Evolutionary conservation across 257 asterid genomes (phyloP), one percentile per base, ranked within the genome.

Genomic region (Scutellaria galericulata): DNA sequence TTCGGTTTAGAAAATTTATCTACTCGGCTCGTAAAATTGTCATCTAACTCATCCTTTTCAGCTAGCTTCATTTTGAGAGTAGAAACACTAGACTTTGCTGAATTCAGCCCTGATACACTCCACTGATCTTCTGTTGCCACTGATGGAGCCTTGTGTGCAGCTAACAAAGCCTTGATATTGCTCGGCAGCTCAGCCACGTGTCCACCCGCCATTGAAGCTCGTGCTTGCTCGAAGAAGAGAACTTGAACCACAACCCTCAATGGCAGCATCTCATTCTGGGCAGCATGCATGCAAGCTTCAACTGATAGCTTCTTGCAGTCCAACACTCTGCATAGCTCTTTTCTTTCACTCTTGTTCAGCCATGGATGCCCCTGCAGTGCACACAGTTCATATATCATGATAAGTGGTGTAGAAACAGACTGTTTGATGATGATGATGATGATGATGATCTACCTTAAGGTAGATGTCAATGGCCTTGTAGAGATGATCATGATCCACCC

Each of bases 251-350:
- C 88, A 14, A 94, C 96, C 73, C 98, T 82, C 11, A 94, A 24
- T 0, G 98, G 97, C 47, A 94, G 96, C 78, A 80, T 81, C 75
- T 94, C 98, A 59, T 95, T 95, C 50, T 95, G 98, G 4, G 98
- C 99, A 13, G 98, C 99, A 24, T 95, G 96, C 88, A 87, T 84
- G 57, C 96, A 90, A 0, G 92, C 90, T 55, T 95, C 91, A 79
- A 90, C 70, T 0, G 98, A 87, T 61, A 95, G 85, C 74, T 90
- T 88, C 70, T 86, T 86, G 90, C 96, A 90, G 86, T 92, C 96
- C 15, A 95, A 79, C 9, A 79, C 81, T 55, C 90, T 79, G 61
- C 99, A 95, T 3, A 92, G 64, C 3, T 86, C 83, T 53, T 92
- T 92, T 55, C 97, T 77, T 68, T 95, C 99, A 9, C 86, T 86